These are phyloP conservation scores for Lactifluus piperatus DNA, from an alignment of 768 basidiomycete genomes.

Conservation along the genomic window DNA sequence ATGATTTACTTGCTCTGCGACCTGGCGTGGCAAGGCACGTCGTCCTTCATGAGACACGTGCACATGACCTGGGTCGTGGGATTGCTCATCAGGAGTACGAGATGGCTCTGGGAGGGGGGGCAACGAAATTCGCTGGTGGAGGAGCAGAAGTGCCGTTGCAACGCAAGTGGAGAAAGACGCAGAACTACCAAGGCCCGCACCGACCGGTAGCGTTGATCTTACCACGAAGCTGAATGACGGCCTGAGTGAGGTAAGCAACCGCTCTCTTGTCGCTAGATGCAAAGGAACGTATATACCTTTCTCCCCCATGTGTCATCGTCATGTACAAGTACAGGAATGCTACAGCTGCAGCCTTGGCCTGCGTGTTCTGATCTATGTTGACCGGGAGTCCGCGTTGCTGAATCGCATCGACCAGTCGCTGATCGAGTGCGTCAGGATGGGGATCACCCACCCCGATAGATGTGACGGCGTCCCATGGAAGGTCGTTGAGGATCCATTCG, in stretches of 20 bases:
- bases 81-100: constrained; percentile 21
- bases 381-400: constrained; percentile 35
- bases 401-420: constrained; percentile 64
- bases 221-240: constrained; percentile 72
- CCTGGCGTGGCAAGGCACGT: constrained; percentile 48
- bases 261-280: background rate
- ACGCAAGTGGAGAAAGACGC: constrained; percentile 91
- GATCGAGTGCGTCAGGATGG: constrained; percentile 63
- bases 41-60: constrained; percentile 59
- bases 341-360: constrained; percentile 42
- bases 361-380: constrained; percentile 25
- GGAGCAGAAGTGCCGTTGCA: constrained; percentile 69
- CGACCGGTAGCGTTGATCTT: constrained; percentile 85
- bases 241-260: constrained; percentile 31
- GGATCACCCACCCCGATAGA: constrained; percentile 41
- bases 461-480: constrained; percentile 75
- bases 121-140: constrained; percentile 56
- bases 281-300: constrained; percentile 35
- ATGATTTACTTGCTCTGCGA: constrained; percentile 76
- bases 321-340: constrained; percentile 95
- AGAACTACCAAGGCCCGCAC: constrained; percentile 94
- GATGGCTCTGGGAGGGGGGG: constrained; percentile 44
- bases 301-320: constrained; percentile 48
- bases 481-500: constrained; percentile 69
- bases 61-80: constrained; percentile 39